A percentile compares a stretch with the other conserved stretches of the same genome.
phyloP scores from a whole-genome alignment of 345 rosid species.

The Syzygium oleosum region DNA sequence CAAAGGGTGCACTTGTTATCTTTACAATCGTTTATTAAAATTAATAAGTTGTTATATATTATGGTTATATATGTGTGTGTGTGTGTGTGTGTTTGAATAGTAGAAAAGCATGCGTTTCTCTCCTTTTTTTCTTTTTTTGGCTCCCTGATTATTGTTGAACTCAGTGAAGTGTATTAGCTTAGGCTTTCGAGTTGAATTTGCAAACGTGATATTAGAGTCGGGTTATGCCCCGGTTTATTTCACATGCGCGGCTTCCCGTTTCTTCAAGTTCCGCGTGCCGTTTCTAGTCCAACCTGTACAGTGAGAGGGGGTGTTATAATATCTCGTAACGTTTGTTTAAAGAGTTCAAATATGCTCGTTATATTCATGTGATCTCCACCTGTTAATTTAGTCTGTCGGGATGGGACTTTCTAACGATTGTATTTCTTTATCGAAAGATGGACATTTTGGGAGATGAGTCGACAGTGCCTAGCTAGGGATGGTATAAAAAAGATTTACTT shows the following conservation, averaged over 20 bases:
- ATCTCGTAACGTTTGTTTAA: neutral
- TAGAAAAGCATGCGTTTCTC: neutral
- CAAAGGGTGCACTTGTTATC: neutral
- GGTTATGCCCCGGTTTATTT: neutral
- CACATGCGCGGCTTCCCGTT: neutral
- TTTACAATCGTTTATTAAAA: neutral
- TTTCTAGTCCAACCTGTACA: neutral
- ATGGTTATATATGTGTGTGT: too few species aligned
- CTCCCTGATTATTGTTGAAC: neutral
- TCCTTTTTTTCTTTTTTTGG: neutral
- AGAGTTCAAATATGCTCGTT: neutral
- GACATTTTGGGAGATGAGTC: neutral
- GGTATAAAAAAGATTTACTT: too few species aligned
- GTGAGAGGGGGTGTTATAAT: neutral
- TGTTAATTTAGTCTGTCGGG: rapidly evolving
- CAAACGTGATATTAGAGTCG: neutral
- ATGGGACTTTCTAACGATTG: neutral
- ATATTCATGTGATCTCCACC: neutral
- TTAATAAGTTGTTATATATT: neutral
- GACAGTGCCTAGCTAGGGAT: neutral
- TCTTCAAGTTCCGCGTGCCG: neutral
- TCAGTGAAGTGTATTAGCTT: neutral
- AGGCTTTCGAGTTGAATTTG: neutral
- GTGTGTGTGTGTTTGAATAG: neutral
- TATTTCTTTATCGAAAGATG: neutral